Percentiles rank a stretch among this genome's conserved stretches.
Evolutionary conservation across 73 alveolate genomes (phyloP).

Genomic region (Durusdinium trenchii): DNA sequence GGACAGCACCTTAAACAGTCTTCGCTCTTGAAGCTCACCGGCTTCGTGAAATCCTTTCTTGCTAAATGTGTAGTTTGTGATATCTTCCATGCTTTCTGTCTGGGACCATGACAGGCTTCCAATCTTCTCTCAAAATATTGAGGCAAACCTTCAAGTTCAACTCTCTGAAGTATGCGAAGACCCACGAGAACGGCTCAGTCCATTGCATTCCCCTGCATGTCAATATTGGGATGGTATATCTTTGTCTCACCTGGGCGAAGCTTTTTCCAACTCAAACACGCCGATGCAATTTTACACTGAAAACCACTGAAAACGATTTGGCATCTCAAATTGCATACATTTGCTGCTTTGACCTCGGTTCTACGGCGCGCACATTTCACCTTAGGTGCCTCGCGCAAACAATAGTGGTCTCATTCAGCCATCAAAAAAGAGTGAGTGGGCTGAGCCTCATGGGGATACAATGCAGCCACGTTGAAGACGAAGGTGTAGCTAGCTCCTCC

Average conservation of each 20-base stretch:
- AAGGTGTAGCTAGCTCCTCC: constrained; percentile 93
- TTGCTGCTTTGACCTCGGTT: not conserved
- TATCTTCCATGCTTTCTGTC: too few species aligned
- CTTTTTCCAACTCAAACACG: too few species aligned
- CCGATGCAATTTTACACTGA: not conserved
- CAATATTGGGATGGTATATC: constrained; percentile 98
- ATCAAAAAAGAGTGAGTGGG: not conserved
- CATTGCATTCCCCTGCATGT: constrained; percentile 96
- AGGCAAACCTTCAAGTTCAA: constrained; percentile 96
- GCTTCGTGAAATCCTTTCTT: not conserved
- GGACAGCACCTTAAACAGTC: constrained; percentile 91
- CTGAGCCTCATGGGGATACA: constrained; percentile 85
- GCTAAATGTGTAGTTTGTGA: not conserved
- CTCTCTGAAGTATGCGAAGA: too few species aligned
- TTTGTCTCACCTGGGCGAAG: constrained; percentile 96
- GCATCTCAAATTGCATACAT: not conserved
- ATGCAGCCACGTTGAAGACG: constrained; percentile 85
- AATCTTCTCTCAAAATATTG: constrained; percentile 97
- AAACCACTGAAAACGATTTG: not conserved
- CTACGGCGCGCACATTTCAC: constrained; percentile 96
- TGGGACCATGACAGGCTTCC: constrained; percentile 97
- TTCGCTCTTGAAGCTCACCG: not conserved
- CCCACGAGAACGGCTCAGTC: not conserved
- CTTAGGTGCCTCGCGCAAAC: constrained; percentile 96
- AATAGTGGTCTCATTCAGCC: not conserved